Evolutionary conservation across 179 eudicot species (phyloP), one percentile per base, ranked within the genome.

Genomic region (Drosera spatulata): DNA sequence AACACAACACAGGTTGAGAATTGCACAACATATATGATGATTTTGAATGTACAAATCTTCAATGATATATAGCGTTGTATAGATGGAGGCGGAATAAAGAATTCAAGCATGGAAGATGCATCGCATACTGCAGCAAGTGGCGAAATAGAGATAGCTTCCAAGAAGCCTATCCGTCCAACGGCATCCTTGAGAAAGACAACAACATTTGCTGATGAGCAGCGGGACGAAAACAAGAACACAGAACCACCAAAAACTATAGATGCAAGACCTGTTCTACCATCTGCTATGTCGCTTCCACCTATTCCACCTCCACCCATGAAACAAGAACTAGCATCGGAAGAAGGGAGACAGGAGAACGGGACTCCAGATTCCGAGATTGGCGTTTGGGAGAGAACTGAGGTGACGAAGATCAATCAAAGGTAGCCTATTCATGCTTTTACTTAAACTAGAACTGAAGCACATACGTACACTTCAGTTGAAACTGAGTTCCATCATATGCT

Each of bases 341-440:
- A 64, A 50, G 46, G 46, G 46, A 61, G 60, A 50, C 59, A 44
- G 50, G 12, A 39, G 55, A 43, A 56, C 41, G 33, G 61, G 12
- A 37, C 39, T 7, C 64, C 67, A 40, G 78, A 63, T 48, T 14
- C 71, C 22, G 79, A 71, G 41, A 88, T 95, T 37, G 93, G 86
- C 66, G 73, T 50, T 54, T 91, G 98, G 98, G 90, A 88, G 67
- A 77, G 67, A 69, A 64, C 65, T 41, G 75, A 91, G 72, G 56
- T 91, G 72, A 79, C 73, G 13, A 88, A 69, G 68, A 81, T 88
- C 60, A 78, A 66, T 70, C 69, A 76, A 50, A 63, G 81, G 96
- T 88, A 78, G 12, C 53, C 3, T 5, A 22, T 39, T 50, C 11
- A 12, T 14, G 12, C 41, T 12, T 37, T 61, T 38, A 48, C 40